Evolutionary conservation across 306 rosid species (phyloP).

Genomic region (Cucumis hystrix): DNA sequence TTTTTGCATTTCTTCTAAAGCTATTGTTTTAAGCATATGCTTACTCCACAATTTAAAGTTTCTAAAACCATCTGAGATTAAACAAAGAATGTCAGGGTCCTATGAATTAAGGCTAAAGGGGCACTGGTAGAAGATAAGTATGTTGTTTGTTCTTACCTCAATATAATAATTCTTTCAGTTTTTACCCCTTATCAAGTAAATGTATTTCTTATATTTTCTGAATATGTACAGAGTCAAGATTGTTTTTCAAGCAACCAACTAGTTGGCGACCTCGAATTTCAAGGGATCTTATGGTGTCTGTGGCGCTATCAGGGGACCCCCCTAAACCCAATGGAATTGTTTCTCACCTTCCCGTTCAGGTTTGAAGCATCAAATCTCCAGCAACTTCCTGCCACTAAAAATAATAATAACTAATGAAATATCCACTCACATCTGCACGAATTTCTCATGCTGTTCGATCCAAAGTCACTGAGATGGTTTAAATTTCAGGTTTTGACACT

Average conservation of each 20-base stretch:
- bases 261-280: constrained; percentile 67
- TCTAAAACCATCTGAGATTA: background rate
- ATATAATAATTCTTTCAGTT: background rate
- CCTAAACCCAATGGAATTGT: constrained; percentile 32
- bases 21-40: background rate
- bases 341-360: constrained; percentile 72
- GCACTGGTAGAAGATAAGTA: background rate
- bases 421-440: background rate
- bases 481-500: constrained; percentile 79
- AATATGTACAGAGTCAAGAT: constrained; percentile 46
- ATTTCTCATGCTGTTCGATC: background rate
- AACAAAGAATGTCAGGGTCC: background rate
- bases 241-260: constrained; percentile 83
- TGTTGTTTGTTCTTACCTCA: background rate
- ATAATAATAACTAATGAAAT: background rate
- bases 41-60: background rate
- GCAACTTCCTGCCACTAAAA: background rate
- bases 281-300: constrained; percentile 79
- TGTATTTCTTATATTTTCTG: background rate
- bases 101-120: background rate
- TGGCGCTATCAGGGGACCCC: constrained; percentile 46
- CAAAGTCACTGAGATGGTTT: constrained; percentile 16
- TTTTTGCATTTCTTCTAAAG: background rate
- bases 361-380: constrained; percentile 11
- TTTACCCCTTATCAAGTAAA: background rate